Evolutionary conservation across 1,284 basidiomycete genomes (phyloP).

Genomic region (Ganoderma meredithae): DNA sequence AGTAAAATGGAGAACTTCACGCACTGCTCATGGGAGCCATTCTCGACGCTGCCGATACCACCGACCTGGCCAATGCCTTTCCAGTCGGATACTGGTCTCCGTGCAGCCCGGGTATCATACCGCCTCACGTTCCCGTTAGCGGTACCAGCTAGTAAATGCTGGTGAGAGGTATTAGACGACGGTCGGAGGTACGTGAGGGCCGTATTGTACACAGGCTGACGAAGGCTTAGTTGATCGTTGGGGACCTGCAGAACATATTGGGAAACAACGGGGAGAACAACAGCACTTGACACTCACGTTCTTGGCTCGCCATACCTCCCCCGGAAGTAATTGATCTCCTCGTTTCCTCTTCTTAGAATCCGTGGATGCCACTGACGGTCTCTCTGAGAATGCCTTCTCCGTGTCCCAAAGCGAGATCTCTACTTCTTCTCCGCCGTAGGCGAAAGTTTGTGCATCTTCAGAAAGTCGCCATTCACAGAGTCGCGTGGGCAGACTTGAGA

Average conservation of each 20-base stretch:
- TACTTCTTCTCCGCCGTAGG: slow-evolving; percentile 89
- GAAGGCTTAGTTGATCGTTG: slow-evolving; percentile 80
- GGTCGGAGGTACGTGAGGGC: slow-evolving; percentile 64
- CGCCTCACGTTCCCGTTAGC: slow-evolving; percentile 78
- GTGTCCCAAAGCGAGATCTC: slow-evolving; percentile 86
- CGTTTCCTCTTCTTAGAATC: slow-evolving; percentile 75
- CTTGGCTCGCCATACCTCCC: slow-evolving; percentile 82
- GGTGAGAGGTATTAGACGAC: slow-evolving; percentile 47
- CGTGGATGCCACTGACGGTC: slow-evolving; percentile 28
- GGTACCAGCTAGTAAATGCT: slow-evolving; percentile 77
- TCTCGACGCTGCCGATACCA: slow-evolving; percentile 70
- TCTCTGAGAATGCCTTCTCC: slow-evolving; percentile 64
- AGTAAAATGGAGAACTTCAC: slow-evolving; percentile 39
- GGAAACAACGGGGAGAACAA: neutral
- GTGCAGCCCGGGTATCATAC: slow-evolving; percentile 82
- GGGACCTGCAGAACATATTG: slow-evolving; percentile 56
- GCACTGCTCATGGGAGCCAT: slow-evolving; percentile 74
- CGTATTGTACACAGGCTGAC: slow-evolving; percentile 84
- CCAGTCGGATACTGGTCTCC: slow-evolving; percentile 76
- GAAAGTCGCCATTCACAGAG: slow-evolving; percentile 73
- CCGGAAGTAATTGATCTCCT: slow-evolving; percentile 64
- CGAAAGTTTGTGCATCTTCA: slow-evolving; percentile 62
- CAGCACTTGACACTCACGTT: slow-evolving; percentile 56
- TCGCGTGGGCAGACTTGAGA: slow-evolving; percentile 63
- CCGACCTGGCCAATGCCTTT: slow-evolving; percentile 66